A percentile compares a stretch with the other conserved stretches of the same genome.
Conservation (phyloP, 2,329 filamentous ascomycete species). For the Stemphylium vesicarium region DNA sequence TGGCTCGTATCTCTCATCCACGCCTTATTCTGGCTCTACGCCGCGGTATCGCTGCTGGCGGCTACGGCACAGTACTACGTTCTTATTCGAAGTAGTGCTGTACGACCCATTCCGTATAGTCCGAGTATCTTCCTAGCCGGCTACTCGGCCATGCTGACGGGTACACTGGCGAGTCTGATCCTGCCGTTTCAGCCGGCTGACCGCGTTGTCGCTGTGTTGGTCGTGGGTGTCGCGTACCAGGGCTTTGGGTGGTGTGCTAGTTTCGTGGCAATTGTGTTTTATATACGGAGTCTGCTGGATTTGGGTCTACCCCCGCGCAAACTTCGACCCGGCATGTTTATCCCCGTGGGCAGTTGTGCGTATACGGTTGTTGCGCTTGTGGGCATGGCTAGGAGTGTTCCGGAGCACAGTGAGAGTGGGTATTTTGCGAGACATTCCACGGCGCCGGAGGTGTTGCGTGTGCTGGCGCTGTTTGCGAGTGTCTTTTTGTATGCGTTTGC, state of each 20-base stretch:
- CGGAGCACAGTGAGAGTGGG: slow-evolving; percentile 41
- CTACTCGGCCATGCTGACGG: slow-evolving; percentile 72
- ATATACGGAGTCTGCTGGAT: slow-evolving; percentile 70
- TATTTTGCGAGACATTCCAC: slow-evolving; percentile 31
- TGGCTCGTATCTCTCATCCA: slow-evolving; percentile 47
- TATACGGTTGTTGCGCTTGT: slow-evolving; percentile 75
- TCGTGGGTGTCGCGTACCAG: slow-evolving; percentile 70
- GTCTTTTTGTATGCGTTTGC: slow-evolving; percentile 69
- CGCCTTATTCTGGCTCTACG: slow-evolving; percentile 52
- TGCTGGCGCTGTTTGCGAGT: slow-evolving; percentile 51
- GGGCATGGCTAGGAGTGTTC: slow-evolving; percentile 65
- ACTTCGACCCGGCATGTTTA: slow-evolving; percentile 72
- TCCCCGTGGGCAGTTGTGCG: slow-evolving; percentile 72
- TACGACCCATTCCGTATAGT: slow-evolving; percentile 68
- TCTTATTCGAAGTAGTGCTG: slow-evolving; percentile 64
- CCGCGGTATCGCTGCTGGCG: slow-evolving; percentile 41
- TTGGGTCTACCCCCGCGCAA: slow-evolving; percentile 65
- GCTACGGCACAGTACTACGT: slow-evolving; percentile 61
- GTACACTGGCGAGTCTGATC: slow-evolving; percentile 71
- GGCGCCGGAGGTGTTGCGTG: slow-evolving; percentile 43
- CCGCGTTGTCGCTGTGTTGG: slow-evolving; percentile 64
- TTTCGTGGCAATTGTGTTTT: slow-evolving; percentile 71
- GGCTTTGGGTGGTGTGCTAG: slow-evolving; percentile 71
- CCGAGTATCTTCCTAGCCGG: slow-evolving; percentile 73
- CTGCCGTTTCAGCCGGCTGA: slow-evolving; percentile 62